phyloP scores from a whole-genome alignment of 352 stramenopile species.

The Thalassiosira gravida region DNA sequence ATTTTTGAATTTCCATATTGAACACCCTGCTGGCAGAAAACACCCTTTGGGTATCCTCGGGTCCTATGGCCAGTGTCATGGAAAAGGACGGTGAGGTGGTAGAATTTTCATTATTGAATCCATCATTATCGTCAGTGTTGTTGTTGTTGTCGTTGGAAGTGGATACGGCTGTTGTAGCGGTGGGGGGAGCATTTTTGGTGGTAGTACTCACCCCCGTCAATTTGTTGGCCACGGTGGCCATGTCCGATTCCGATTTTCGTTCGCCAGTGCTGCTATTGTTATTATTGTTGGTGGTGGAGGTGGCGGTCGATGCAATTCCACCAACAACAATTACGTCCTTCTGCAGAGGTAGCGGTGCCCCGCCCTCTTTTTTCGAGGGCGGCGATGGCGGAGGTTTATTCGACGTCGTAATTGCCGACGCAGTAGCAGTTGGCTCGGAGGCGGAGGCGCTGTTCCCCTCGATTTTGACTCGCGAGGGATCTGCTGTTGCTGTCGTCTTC shows the following conservation, averaged over 20 bases:
- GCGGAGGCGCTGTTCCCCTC: no score
- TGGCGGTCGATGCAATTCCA: no score
- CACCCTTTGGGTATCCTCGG: slow-evolving; percentile 60
- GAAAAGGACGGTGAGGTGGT: slow-evolving; percentile 53
- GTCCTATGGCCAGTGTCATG: slow-evolving; percentile 75
- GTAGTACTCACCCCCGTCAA: neutral
- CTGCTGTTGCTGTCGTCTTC: no score
- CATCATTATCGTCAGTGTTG: neutral
- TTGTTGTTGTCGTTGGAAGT: neutral
- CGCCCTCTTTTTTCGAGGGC: neutral
- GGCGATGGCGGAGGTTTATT: no score
- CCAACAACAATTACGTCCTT: neutral
- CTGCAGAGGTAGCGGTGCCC: neutral
- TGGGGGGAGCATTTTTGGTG: neutral
- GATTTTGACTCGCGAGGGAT: no score
- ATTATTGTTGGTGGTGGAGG: no score
- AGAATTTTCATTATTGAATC: neutral
- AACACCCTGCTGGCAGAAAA: slow-evolving; percentile 64
- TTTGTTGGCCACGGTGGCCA: neutral
- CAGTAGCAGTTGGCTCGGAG: no score
- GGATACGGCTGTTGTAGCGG: neutral
- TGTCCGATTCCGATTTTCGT: neutral
- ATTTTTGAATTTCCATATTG: slow-evolving; percentile 44
- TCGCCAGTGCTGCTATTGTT: neutral
- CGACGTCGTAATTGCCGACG: no score